phyloP scores from a whole-genome alignment of 192 early-diverging fungal genomes.

The Phycomyces nitens region DNA sequence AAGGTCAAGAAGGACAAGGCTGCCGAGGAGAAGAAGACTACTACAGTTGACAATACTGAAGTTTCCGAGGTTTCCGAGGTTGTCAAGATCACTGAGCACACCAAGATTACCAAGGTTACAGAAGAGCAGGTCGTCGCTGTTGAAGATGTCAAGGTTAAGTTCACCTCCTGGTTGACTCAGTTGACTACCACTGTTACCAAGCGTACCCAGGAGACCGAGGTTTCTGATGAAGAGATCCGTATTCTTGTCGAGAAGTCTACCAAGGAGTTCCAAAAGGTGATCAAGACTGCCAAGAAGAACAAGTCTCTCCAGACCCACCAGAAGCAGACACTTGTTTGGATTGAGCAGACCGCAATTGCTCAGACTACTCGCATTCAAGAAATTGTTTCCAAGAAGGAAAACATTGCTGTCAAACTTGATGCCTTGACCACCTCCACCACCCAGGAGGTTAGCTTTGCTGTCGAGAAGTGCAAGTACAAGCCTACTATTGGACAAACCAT shows the following conservation, averaged over 20 bases:
- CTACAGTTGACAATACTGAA: neutral
- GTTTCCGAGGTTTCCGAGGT: neutral
- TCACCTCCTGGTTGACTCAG: slow-evolving; percentile 10
- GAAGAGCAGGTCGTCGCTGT: slow-evolving; percentile 3
- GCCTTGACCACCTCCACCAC: slow-evolving; percentile 7
- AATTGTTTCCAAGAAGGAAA: neutral
- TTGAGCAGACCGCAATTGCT: slow-evolving; percentile 14
- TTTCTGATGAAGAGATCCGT: slow-evolving; percentile 11
- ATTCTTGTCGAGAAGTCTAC: slow-evolving; percentile 9
- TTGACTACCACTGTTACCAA: slow-evolving; percentile 4
- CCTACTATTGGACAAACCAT: neutral
- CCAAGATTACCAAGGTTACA: neutral
- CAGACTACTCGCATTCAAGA: slow-evolving; percentile 20
- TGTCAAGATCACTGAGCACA: slow-evolving; percentile 1
- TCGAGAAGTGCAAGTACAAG: slow-evolving; percentile 7
- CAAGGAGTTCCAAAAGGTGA: slow-evolving; percentile 4
- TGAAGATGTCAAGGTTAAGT: slow-evolving; percentile 10
- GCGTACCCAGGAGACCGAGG: neutral
- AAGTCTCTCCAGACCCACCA: slow-evolving; percentile 6
- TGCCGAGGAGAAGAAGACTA: neutral
- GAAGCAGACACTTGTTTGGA: slow-evolving; percentile 11
- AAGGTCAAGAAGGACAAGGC: slow-evolving; percentile 7
- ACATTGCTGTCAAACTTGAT: neutral
- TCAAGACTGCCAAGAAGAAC: slow-evolving; percentile 6
- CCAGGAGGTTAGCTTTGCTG: slow-evolving; percentile 10